These are phyloP conservation scores for Agrocybe pediades DNA, from an alignment of 768 basidiomycete genomes.

Conservation along the genomic window DNA sequence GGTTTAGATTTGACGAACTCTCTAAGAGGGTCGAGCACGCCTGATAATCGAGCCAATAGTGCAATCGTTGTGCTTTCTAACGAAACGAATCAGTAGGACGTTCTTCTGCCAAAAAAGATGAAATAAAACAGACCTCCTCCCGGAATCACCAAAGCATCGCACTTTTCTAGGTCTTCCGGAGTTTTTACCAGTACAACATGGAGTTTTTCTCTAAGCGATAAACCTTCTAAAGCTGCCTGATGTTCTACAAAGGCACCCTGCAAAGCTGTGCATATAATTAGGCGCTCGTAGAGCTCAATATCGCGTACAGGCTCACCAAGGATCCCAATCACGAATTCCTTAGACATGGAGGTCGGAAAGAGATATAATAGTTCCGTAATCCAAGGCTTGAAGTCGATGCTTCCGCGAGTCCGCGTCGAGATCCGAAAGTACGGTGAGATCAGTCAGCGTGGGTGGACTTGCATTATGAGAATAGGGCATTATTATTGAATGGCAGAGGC, in stretches of 20 bases:
- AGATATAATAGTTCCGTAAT: background rate
- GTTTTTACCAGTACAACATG: conserved; percentile 66
- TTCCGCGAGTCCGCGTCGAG: background rate
- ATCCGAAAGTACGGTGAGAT: conserved; percentile 3
- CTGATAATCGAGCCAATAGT: conserved; percentile 68
- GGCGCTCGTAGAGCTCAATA: too few species aligned
- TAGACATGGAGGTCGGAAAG: background rate
- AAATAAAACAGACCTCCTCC: conserved; percentile 93
- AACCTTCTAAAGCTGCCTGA: conserved; percentile 64
- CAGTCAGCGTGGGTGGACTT: background rate
- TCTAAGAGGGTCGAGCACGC: conserved; percentile 78
- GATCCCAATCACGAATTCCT: conserved; percentile 42
- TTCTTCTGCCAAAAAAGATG: too few species aligned
- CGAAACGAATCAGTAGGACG: background rate
- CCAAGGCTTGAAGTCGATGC: background rate
- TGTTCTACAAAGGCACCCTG: conserved; percentile 96
- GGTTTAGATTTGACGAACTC: conserved; percentile 73
- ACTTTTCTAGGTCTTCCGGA: conserved; percentile 68
- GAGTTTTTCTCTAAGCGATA: conserved; percentile 47
- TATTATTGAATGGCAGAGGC: background rate
- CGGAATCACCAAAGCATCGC: conserved; percentile 89
- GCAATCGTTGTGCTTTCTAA: conserved; percentile 93
- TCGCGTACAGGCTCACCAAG: conserved; percentile 40
- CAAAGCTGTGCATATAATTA: conserved; percentile 58
- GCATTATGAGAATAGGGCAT: background rate